Base-by-base conservation (phyloP, 192 early-diverging fungal genomes). In the Mortierella hygrophila region DNA sequence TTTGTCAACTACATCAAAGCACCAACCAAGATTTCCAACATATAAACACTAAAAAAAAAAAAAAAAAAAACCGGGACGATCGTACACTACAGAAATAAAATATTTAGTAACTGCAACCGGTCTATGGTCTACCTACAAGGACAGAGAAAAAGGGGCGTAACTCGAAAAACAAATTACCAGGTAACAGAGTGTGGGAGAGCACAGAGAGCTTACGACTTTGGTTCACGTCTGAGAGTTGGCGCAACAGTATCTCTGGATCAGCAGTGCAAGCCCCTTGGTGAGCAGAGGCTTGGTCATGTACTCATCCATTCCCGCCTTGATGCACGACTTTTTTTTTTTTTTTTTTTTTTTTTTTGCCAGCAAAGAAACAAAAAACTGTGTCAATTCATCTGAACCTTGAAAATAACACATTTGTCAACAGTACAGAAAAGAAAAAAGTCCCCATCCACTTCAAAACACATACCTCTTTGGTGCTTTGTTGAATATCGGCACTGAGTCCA, bases 281-380 rank as follows among this genome's bases (percentile, higher is more conserved):
- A 86, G 63, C 37, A 86, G 18, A 18, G 83, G 83, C 46, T 86
- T 86, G 47, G 83, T 86, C 83, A 81, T 86, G 32, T 86, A 86
- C 79, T 86, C 83, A 42, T 86, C 79, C 83, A 86, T 86, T 26
- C 83, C 83, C 13, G 83, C 83, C 55, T 76, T 85, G 78, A 85
- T 85, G 37, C 83, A 85, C 21, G 78, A 76, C 78, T 83, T 35
- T 35, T 35, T 35, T 35, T 35, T 35, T 35, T 49, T 20, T 35
- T 35, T 35, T 35, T 49, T 83, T 35, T 35, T 35, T 35, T 35
- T 35, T 35, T 35, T 49, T 20, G 46, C 57, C 46, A 38, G 35
- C 2, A 60, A 65, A 52, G 32, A 49, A 74, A 6, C 46, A 6
- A 77, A 65, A 21, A 38, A n/a, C 2, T 26, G 35, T 55, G 44